Evolutionary conservation across 371 early-diverging fungal genomes (phyloP).

Genomic region (Mycotypha africana): DNA sequence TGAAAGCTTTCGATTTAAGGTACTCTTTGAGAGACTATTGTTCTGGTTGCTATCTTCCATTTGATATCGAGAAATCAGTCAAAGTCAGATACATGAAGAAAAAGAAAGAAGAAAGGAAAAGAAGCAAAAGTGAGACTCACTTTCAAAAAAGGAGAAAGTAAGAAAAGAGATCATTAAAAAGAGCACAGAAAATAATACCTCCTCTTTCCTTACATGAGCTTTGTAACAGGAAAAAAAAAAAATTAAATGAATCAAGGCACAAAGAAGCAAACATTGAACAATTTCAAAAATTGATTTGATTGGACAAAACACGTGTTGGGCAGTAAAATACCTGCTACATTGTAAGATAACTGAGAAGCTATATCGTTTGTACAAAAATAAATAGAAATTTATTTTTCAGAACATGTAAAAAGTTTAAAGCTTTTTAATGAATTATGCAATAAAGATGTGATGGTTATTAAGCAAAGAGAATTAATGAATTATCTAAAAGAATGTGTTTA

Average conservation of each 20-base stretch:
- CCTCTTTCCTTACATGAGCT: no score
- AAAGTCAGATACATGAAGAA: slow-evolving; percentile 1
- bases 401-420: no score
- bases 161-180: not conserved
- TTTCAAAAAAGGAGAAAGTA: not conserved
- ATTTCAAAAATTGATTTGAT: not conserved
- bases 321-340: not conserved
- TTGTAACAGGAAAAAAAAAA: no score
- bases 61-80: not conserved
- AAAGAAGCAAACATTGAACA: not conserved
- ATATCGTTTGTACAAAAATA: no score
- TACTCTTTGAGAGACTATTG: no score
- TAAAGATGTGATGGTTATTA: not conserved
- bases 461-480: slow-evolving; percentile 2
- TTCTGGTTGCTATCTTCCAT: not conserved
- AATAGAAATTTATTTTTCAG: no score
- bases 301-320: not conserved
- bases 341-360: no score
- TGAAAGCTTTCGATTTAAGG: no score
- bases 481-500: not conserved
- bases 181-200: no score
- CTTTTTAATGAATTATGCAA: no score
- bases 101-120: slow-evolving; percentile 4
- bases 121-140: not conserved
- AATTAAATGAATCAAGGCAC: not conserved